Base-by-base conservation (phyloP, 768 basidiomycete species). In the Panaeolus papilionaceus region DNA sequence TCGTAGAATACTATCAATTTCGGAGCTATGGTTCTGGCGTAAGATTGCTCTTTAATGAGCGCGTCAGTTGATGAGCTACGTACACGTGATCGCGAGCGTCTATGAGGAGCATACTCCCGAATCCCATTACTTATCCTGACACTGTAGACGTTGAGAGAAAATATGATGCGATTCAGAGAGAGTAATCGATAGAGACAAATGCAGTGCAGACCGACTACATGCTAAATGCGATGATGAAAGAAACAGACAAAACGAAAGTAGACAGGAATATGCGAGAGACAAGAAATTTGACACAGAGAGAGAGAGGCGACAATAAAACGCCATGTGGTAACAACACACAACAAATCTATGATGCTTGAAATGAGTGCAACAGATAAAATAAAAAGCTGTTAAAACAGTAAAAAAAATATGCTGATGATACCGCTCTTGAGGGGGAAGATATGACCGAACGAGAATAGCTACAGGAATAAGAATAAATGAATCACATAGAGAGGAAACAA, bases 341-440 rank as follows among this genome's bases (percentile, higher is more conserved):
- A 58, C 54, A 58, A 58, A 58, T 58, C 54, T 58, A 58, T 23
- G 42, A 58, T 37, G 54, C 6, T 49, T 9, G 20, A 49, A 45
- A 64, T 65, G 62, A 63, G 66, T 66, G 63, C 20, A 69, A 68
- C 64, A 67, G 64, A 65, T 67, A 66, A 40, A 67, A 54, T 37
- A 69, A 62, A 63, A 66, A 62, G 62, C 70, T 49, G 64, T 49
- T 64, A 67, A 64, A 39, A 42, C 28, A 68, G 49, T 16, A 49
- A 63, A 44, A 16, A 68, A 28, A 51, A 33, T 33, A 33, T 37
- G 47, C 40, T 44, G 40, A 42, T 51, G 64, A 39, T 42, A 49
- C 66, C 68, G 70, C 71, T 71, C 66, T 64, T 62, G 20, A 54
- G 39, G 54, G 47, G 61, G 45, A 71, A 20, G 65, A 33, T 33